Percentiles rank a stretch among this genome's conserved stretches.
phyloP scores from a whole-genome alignment of 2,329 filamentous ascomycete species.

The Pseudocercospora pini-densiflorae region DNA sequence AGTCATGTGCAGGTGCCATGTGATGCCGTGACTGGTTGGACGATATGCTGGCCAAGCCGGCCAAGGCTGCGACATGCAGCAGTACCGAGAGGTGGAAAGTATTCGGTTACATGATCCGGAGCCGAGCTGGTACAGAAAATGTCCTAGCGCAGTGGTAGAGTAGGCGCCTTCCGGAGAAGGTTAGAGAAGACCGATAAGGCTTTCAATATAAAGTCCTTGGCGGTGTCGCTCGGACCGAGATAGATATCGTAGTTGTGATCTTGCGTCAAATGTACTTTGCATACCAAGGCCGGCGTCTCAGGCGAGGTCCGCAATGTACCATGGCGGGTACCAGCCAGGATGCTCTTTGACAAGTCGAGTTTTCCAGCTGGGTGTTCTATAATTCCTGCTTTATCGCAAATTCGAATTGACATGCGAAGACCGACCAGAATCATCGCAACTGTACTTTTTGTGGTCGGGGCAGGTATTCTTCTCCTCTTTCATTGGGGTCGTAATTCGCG shows the following conservation, averaged over 20 bases:
- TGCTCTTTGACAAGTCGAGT: too few relatives aligned
- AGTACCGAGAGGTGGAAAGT: neutral
- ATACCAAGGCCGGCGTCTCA: neutral
- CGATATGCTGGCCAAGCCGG: neutral
- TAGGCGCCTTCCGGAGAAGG: neutral
- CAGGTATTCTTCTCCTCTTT: too few relatives aligned
- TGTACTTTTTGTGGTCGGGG: too few relatives aligned
- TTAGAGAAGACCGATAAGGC: neutral
- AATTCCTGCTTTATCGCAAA: too few relatives aligned
- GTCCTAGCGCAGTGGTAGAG: neutral
- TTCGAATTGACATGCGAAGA: too few relatives aligned
- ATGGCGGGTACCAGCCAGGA: too few relatives aligned
- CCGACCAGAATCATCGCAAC: too few relatives aligned
- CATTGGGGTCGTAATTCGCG: too few relatives aligned
- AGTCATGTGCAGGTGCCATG: neutral
- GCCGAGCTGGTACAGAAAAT: neutral
- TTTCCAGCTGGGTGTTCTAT: too few relatives aligned
- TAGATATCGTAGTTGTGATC: neutral
- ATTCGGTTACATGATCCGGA: neutral
- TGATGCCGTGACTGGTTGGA: neutral
- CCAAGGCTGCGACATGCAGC: neutral
- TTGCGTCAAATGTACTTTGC: neutral
- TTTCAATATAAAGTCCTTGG: conserved; percentile 1
- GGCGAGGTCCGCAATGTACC: neutral
- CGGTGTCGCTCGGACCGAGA: neutral